Conservation (phyloP, 495 filamentous ascomycete genomes). For the Trichoderma reesei region DNA sequence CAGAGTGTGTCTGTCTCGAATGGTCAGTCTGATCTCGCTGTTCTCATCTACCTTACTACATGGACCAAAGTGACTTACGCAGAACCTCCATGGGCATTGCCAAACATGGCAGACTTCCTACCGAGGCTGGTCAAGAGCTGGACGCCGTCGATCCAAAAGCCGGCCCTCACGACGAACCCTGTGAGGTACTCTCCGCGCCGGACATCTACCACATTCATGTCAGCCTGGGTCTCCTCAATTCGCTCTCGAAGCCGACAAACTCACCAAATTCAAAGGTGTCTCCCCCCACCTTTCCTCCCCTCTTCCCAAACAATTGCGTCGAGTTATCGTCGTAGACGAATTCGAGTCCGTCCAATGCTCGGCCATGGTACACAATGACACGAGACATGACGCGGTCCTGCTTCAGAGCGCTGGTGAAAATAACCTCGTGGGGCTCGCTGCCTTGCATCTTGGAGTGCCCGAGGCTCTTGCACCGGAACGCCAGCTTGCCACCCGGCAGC, state of each 20-base stretch:
- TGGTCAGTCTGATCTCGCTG: not conserved
- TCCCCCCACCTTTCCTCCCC: conserved; percentile 63
- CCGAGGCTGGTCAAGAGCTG: conserved; percentile 85
- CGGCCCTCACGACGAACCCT: conserved; percentile 77
- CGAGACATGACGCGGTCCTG: conserved; percentile 65
- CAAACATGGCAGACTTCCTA: conserved; percentile 74
- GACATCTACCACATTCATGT: conserved; percentile 48
- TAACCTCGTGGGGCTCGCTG: conserved; percentile 59
- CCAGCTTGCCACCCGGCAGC: conserved; percentile 50
- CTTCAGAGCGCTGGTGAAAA: conserved; percentile 59
- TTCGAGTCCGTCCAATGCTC: conserved; percentile 75
- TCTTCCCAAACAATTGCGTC: conserved; percentile 82
- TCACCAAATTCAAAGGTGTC: conserved; percentile 69
- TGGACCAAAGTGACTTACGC: conserved; percentile 47
- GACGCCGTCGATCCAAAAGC: conserved; percentile 80
- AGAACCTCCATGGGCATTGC: conserved; percentile 70
- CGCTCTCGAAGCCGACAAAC: conserved; percentile 17
- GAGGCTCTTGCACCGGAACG: conserved; percentile 68
- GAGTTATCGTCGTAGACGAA: conserved; percentile 87
- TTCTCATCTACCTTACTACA: not conserved
- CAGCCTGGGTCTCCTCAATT: conserved; percentile 11
- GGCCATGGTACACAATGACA: conserved; percentile 69
- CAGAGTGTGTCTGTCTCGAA: conserved; percentile 59
- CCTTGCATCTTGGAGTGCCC: conserved; percentile 64
- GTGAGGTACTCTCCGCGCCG: conserved; percentile 76